These are phyloP conservation scores for Ceratobasidium sp. DNA, from an alignment of 1,284 basidiomycete species.

Conservation along the genomic window DNA sequence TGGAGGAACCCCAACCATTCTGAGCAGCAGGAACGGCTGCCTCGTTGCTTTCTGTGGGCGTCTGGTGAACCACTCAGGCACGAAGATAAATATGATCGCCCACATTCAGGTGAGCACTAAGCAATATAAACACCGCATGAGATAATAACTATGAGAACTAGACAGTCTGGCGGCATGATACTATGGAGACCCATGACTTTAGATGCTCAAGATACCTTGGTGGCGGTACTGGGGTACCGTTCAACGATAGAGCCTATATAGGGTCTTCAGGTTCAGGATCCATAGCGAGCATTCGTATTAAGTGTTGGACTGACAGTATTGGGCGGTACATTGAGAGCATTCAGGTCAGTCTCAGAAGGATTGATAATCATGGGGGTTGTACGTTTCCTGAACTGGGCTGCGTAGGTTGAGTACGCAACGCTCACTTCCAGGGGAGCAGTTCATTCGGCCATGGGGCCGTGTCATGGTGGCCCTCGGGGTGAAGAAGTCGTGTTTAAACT, in stretches of 20 bases:
- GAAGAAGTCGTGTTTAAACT: not conserved
- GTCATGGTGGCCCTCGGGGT: not conserved
- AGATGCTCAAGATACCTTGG: not conserved
- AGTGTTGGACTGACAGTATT: not conserved
- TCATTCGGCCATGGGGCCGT: not conserved
- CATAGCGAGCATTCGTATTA: not conserved
- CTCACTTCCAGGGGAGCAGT: not conserved
- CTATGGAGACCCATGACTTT: not conserved
- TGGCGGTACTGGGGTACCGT: not conserved
- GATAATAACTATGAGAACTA: not conserved
- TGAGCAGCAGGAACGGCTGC: slow-evolving; percentile 3
- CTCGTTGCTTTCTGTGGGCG: slow-evolving; percentile 20
- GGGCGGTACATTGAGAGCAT: not conserved
- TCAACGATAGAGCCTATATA: slow-evolving; percentile 1
- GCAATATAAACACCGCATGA: not conserved
- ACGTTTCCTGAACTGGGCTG: not conserved
- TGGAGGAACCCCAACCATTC: not conserved
- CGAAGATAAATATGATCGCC: not conserved
- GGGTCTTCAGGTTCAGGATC: not conserved
- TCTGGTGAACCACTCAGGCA: not conserved
- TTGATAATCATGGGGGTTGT: not conserved
- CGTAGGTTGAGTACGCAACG: not conserved
- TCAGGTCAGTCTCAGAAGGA: not conserved
- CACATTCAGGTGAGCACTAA: slow-evolving; percentile 30
- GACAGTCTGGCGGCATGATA: slow-evolving; percentile 9